A percentile compares a stretch with the other conserved stretches of the same genome.
These are phyloP conservation scores for Colletotrichum sp. DNA, from an alignment of 2,329 filamentous ascomycete species.

Conservation along the genomic window DNA sequence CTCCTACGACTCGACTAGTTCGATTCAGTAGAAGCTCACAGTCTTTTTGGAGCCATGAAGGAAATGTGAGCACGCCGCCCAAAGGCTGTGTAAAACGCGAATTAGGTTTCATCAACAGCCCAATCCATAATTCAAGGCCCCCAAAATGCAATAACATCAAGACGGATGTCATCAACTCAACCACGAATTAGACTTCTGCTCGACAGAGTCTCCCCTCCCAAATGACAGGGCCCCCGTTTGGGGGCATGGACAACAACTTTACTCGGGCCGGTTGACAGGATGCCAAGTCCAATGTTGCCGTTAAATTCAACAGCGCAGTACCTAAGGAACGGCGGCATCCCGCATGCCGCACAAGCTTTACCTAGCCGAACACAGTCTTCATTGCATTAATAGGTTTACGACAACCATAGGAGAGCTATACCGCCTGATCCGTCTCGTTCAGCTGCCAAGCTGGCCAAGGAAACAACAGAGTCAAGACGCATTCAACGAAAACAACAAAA, in stretches of 20 bases:
- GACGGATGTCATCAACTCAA: neutral
- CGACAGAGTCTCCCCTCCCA: neutral
- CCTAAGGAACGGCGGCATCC: neutral
- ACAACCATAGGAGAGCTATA: neutral
- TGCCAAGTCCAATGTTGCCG: neutral
- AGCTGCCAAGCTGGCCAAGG: neutral
- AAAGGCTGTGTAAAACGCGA: rapidly evolving
- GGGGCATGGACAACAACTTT: neutral
- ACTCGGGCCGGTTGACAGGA: neutral
- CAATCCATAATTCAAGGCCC: rapidly evolving
- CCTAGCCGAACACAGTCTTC: neutral
- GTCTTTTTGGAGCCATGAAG: rapidly evolving
- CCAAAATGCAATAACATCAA: neutral
- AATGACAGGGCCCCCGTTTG: neutral
- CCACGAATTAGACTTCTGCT: neutral
- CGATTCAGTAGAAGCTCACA: rapidly evolving
- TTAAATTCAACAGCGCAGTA: neutral
- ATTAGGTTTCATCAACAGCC: neutral
- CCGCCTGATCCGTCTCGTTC: neutral
- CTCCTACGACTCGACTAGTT: rapidly evolving
- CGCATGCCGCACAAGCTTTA: neutral
- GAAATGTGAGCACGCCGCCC: neutral
- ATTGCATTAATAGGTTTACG: neutral
- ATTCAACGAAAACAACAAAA: neutral
- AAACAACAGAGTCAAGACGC: neutral